Base-by-base conservation (phyloP, 106 monocot genomes). In the Vanilla planifolia region DNA sequence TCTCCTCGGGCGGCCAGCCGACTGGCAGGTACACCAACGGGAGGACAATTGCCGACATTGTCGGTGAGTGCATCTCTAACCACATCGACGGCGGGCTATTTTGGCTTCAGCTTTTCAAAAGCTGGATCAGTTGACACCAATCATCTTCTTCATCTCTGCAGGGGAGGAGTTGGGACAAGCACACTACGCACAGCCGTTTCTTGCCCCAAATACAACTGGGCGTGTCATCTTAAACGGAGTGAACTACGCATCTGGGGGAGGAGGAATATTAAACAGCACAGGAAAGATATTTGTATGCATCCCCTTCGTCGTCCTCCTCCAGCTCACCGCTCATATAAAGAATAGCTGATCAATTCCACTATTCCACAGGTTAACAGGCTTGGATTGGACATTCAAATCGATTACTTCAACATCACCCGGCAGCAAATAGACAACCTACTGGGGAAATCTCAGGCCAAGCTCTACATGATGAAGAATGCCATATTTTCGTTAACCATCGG, bases 1-100 rank as follows among this genome's bases (percentile, higher is more conserved):
- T 51, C 32, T 75, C 79, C 23, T 77, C 85, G 2, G 85, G 73
- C 9, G 93, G 93, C 4, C 32, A 75, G 69, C 93, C 93, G 16
- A 93, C 89, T 2, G 85, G 89, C 22, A 67, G 89, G 47, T 94
- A 73, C 64, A 93, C 93, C 43, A 93, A 93, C 39, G 93, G 93
- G 10, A 79, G 82, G 63, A 94, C 93, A 27, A 89, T 94, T 40
- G 89, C 68, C 8, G 89, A 94, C 60, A 79, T 94, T 46, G 69
- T 89, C 19, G 89, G 93, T 92, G 21, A 37, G 30, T 22, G 42
- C 6, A 15, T 6, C n/a, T n/a, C n/a, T n/a, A n/a, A n/a, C n/a
- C n/a, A n/a, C n/a, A n/a, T n/a, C n/a, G n/a, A n/a, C n/a, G n/a
- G n/a, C n/a, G n/a, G n/a, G n/a, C n/a, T n/a, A n/a, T n/a, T n/a